Base-by-base conservation (phyloP, 192 early-diverging fungal genomes). In the Linnemannia hyalina region DNA sequence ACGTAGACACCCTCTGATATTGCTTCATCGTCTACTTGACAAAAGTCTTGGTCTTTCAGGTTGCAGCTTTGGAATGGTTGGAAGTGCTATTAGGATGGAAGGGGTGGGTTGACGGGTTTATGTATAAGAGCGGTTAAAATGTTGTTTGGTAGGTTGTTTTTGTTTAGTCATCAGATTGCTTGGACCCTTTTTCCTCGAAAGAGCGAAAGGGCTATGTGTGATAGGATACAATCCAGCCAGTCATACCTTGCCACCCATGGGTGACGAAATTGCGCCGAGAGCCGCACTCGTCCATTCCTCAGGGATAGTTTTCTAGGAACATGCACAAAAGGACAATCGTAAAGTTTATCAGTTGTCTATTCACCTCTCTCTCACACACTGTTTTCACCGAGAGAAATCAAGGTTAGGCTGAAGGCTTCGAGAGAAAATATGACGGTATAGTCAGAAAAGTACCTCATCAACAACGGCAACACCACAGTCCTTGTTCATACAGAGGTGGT, bases 401-500 rank as follows among this genome's bases (percentile, higher is more conserved):
- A 57, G n/a, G 2, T 57, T 57, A 8, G 55, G 29, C 29, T 65
- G 60, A 29, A 63, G 60, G 60, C 13, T 9, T 63, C 29, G 11
- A 32, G 8, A 3, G 13, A 32, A 44, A 36, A 42, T 2, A 55
- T 15, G 44, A 15, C 3, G 16, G 23, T 15, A 42, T 32, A 20
- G 20, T 47, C 65, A 44, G 69, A 54, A 44, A 70, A 35, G 9
- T 36, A n/a, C 91, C 88, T 97, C 96, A 68, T 97, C 96, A 11
- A 93, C 90, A n/a, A 95, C 93, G 63, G 93, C 89, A 10, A 98
- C 98, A 16, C 95, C 92, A 85, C 98, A 99, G 77, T 97, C 95
- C 68, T 92, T 81, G 79, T 97, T 92, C 77, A 95, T 91, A 87
- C 98, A 99, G 40, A 94, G 89, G 29, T 91, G 92, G 81, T 97